Conservation (phyloP, 768 basidiomycete species). For the Dictyophora rubrovolvata region DNA sequence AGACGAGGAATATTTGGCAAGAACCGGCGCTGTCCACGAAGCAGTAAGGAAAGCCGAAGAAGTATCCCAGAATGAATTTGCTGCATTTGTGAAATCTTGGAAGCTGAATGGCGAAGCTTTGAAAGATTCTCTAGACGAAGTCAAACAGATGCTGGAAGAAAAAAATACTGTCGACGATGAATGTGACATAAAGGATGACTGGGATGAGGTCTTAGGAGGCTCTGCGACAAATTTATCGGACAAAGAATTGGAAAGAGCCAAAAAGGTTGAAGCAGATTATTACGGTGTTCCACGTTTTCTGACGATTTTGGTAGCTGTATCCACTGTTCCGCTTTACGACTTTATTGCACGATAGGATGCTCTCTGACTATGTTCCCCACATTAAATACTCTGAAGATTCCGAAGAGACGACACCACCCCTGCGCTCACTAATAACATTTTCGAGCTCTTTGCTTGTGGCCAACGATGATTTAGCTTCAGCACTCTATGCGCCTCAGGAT, state of each 20-base stretch:
- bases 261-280: conserved; percentile 4
- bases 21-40: conserved; percentile 52
- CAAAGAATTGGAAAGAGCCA: conserved; percentile 38
- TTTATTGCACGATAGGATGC: conserved; percentile 53
- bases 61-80: conserved; percentile 41
- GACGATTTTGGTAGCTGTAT: conserved; percentile 35
- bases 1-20: conserved; percentile 42
- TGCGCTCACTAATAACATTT: conserved; percentile 27
- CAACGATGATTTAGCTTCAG: conserved; percentile 58
- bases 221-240: conserved; percentile 34
- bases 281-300: neutral
- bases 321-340: conserved; percentile 47
- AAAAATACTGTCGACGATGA: conserved; percentile 24
- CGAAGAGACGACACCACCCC: too few relatives aligned
- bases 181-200: conserved; percentile 42
- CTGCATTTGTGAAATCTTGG: conserved; percentile 48
- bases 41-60: conserved; percentile 41
- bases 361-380: conserved; percentile 36
- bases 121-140: conserved; percentile 50
- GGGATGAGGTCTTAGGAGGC: conserved; percentile 54
- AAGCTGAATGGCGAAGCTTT: conserved; percentile 43
- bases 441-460: conserved; percentile 44
- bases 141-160: conserved; percentile 37
- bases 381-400: conserved; percentile 30
- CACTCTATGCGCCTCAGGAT: conserved; percentile 57